phyloP scores from a whole-genome alignment of 2,329 filamentous ascomycete species.

The Fusarium veterinarium region DNA sequence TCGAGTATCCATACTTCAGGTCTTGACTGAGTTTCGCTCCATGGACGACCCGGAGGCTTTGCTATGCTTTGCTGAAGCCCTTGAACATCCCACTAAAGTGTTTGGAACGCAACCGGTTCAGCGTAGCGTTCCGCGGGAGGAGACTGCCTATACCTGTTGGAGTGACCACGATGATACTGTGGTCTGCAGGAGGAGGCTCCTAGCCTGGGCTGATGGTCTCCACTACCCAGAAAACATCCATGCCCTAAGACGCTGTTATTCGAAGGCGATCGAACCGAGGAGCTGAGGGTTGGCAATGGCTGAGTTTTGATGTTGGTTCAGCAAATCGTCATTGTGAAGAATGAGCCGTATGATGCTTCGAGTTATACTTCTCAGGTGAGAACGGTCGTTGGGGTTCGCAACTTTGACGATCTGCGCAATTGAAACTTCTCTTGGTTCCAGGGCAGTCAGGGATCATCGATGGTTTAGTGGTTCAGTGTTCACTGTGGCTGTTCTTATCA shows the following conservation, averaged over 20 bases:
- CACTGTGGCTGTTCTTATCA: constrained; percentile 30
- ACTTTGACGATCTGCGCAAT: constrained; percentile 26
- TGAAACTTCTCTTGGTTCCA: constrained; percentile 29
- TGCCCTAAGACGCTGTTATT: constrained; percentile 31
- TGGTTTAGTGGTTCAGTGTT: constrained; percentile 13
- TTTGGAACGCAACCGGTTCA: constrained; percentile 34
- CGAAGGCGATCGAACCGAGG: constrained; percentile 28
- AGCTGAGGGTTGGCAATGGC: constrained; percentile 15
- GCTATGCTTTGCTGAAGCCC: constrained; percentile 29
- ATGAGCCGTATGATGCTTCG: background rate
- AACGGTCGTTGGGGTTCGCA: background rate
- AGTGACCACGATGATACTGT: constrained; percentile 19
- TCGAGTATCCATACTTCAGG: constrained; percentile 24
- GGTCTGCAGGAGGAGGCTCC: constrained; percentile 36
- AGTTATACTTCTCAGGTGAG: background rate
- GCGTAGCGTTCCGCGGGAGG: constrained; percentile 28
- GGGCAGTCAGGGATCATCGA: constrained; percentile 19
- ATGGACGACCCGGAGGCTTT: constrained; percentile 8
- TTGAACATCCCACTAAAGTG: constrained; percentile 24
- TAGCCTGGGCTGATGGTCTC: constrained; percentile 34
- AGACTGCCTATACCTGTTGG: constrained; percentile 25
- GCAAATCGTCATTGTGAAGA: constrained; percentile 18
- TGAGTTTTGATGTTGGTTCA: constrained; percentile 5
- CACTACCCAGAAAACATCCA: constrained; percentile 30
- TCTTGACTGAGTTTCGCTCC: constrained; percentile 20